These are phyloP conservation scores for Hippophae rhamnoides DNA, from an alignment of 306 rosid genomes.

Conservation along the genomic window DNA sequence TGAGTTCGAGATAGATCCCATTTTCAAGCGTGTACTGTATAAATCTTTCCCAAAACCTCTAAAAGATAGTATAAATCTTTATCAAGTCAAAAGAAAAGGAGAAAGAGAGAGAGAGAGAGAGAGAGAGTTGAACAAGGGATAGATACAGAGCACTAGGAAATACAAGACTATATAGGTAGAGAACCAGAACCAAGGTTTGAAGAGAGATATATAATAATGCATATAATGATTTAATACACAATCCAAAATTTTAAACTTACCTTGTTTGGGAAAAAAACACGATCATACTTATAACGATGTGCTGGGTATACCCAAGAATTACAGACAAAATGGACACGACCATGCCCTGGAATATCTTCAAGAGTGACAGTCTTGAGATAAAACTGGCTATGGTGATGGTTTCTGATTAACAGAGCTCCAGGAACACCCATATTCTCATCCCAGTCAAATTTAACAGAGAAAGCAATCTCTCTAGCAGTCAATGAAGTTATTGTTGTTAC, in stretches of 20 bases:
- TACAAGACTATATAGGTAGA: neutral
- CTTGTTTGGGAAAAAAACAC: conserved; percentile 75
- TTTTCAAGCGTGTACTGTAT: too few species aligned
- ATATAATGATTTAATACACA: neutral
- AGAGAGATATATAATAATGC: neutral
- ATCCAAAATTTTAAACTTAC: conserved; percentile 20
- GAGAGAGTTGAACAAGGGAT: neutral
- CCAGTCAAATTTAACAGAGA: conserved; percentile 50
- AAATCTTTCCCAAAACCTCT: too few species aligned
- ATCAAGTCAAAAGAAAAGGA: too few species aligned
- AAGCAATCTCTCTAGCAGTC: conserved; percentile 35
- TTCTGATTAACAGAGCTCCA: conserved; percentile 52
- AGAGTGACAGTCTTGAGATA: conserved; percentile 59
- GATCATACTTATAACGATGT: conserved; percentile 48
- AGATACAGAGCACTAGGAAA: neutral
- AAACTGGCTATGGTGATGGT: conserved; percentile 67
- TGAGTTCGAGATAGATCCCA: too few species aligned
- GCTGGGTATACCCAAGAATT: conserved; percentile 95
- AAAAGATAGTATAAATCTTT: too few species aligned
- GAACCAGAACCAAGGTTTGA: neutral
- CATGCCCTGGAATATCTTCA: conserved; percentile 58
- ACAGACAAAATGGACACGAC: conserved; percentile 53
- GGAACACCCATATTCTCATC: conserved; percentile 70
- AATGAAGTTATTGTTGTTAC: conserved; percentile 32
- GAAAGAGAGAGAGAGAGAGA: too few species aligned